phyloP scores from a whole-genome alignment of 1,139 yeast species.

The Lipomyces yarrowii region DNA sequence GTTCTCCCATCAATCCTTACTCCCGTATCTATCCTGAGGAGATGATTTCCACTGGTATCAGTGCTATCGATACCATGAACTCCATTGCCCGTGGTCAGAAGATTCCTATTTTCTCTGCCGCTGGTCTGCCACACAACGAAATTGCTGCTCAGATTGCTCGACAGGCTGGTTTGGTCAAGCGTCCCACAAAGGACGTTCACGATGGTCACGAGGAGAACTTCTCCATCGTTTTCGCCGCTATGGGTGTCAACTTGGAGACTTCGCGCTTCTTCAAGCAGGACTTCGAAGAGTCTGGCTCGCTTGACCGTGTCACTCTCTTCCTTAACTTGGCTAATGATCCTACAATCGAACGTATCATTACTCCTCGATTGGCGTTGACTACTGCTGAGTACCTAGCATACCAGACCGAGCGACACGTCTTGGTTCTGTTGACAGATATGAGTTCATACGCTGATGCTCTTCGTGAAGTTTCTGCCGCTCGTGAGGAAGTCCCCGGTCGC shows the following conservation, averaged over 20 bases:
- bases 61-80: constrained; percentile 98
- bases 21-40: constrained; percentile 99
- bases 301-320: constrained; percentile 95
- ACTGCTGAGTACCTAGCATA: constrained; percentile 98
- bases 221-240: constrained; percentile 98
- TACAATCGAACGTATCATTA: constrained; percentile 97
- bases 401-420: constrained; percentile 98
- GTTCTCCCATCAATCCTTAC: constrained; percentile 96
- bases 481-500: constrained; percentile 99
- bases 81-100: constrained; percentile 99
- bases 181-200: constrained; percentile 99
- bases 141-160: constrained; percentile 99
- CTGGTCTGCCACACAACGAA: constrained; percentile 99
- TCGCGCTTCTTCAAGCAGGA: constrained; percentile 96
- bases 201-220: constrained; percentile 99
- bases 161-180: constrained; percentile 92
- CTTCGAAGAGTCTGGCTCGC: constrained; percentile 97
- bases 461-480: constrained; percentile 99
- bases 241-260: constrained; percentile 93
- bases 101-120: constrained; percentile 97
- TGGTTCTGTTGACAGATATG: constrained; percentile 98
- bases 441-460: constrained; percentile 98
- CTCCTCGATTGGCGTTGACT: constrained; percentile 98
- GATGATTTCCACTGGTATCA: constrained; percentile 98
- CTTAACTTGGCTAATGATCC: constrained; percentile 98